A percentile compares a stretch with the other conserved stretches of the same genome.
These are phyloP conservation scores for Senna tora DNA, from an alignment of 306 rosid species.

Conservation along the genomic window DNA sequence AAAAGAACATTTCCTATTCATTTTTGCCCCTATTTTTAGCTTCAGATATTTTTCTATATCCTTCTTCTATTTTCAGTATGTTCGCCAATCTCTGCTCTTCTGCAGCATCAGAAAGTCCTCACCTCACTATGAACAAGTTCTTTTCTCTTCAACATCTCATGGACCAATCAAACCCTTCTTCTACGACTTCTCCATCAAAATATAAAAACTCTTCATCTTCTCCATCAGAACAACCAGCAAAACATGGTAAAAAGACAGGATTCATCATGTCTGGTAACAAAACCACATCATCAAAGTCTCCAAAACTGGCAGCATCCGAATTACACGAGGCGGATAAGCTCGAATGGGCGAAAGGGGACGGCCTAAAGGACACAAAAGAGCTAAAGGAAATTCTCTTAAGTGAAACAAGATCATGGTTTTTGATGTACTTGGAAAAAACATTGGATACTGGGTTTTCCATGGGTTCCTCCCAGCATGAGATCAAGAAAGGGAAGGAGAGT, in stretches of 20 bases:
- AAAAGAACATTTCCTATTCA: conserved; percentile 42
- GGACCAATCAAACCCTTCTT: conserved; percentile 52
- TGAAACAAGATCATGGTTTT: conserved; percentile 90
- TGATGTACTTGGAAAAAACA: conserved; percentile 75
- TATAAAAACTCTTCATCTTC: conserved; percentile 52
- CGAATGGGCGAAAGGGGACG: conserved; percentile 82
- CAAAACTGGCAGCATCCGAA: conserved; percentile 39
- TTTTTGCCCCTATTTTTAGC: background rate
- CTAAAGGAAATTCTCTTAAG: conserved; percentile 56
- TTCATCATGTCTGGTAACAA: conserved; percentile 34
- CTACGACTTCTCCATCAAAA: conserved; percentile 49
- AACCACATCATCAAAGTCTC: conserved; percentile 46
- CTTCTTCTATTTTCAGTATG: conserved; percentile 53
- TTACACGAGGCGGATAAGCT: conserved; percentile 61
- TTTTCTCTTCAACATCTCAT: conserved; percentile 72
- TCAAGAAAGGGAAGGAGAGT: conserved; percentile 70
- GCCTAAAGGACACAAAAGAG: conserved; percentile 61
- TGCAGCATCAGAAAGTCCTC: conserved; percentile 76
- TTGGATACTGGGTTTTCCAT: conserved; percentile 69
- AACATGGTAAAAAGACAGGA: conserved; percentile 47
- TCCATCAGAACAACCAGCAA: conserved; percentile 53
- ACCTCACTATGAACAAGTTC: conserved; percentile 67
- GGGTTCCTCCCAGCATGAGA: conserved; percentile 47
- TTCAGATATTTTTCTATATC: conserved; percentile 2
- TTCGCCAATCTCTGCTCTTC: conserved; percentile 74